Conservation (phyloP, 2,329 filamentous ascomycete genomes). For the Fusarium armeniacum region DNA sequence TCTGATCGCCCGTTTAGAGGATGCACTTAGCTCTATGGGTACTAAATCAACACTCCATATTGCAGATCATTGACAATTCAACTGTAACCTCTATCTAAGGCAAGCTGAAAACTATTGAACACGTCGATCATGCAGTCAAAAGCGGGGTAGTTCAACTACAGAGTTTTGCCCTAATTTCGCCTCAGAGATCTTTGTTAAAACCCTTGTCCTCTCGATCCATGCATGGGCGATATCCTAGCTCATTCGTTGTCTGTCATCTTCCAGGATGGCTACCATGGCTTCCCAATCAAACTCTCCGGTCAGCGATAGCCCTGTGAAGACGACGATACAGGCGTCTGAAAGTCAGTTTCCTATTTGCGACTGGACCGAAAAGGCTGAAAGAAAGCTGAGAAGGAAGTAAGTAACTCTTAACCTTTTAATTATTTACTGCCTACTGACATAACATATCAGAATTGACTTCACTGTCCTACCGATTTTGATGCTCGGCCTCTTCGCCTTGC, state of each 20-base stretch:
- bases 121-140: neutral
- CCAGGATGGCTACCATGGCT: neutral
- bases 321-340: neutral
- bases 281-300: neutral
- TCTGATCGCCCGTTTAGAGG: too few relatives aligned
- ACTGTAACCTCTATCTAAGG: neutral
- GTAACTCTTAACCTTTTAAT: accelerated
- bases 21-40: too few relatives aligned
- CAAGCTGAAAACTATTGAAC: neutral
- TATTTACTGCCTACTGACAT: accelerated
- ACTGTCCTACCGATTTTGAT: constrained; percentile 8
- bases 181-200: neutral
- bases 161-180: neutral
- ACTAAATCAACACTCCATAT: neutral
- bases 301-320: neutral
- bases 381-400: neutral
- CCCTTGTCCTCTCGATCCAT: neutral
- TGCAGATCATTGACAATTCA: constrained; percentile 4
- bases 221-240: neutral
- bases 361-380: constrained; percentile 16
- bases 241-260: neutral
- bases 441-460: neutral
- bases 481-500: constrained; percentile 15
- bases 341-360: neutral
- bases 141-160: neutral